Base-by-base conservation (phyloP, 345 rosid species). In the Xanthoceras sorbifolium region DNA sequence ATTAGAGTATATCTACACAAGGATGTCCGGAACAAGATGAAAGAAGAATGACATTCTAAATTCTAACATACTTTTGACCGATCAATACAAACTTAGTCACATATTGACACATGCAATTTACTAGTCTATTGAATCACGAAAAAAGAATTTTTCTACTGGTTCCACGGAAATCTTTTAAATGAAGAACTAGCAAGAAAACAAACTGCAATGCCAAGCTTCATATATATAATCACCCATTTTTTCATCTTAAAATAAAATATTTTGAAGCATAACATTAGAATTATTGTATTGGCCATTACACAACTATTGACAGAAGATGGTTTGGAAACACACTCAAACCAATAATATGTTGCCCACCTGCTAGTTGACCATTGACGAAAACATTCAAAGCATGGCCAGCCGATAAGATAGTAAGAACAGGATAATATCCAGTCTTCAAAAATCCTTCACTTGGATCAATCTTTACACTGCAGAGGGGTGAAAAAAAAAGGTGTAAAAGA, bases 381-480 rank as follows among this genome's bases (percentile, higher is more conserved):
- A 93, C 91, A 82, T 93, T 98, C 86, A 93, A 86, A 75, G 98
- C 97, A 84, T 93, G 98, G 44, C 99, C 99, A 74, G 98, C 97
- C 70, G 99, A 95, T 26, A 90, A 75, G 76, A 90, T 88, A 10
- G 86, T 87, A 70, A 92, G 98, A 77, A 83, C 75, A 0, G 93
- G 95, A 72, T 82, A 73, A 17, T 82, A 71, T 46, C 93, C 93
- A 20, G 78, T 84, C 84, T 76, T 91, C 85, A 91, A 69, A 79
- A 88, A 91, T 48, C 85, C 90, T 84, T 91, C 95, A 70, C 52
- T 78, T 46, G 82, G 75, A 52, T 85, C 84, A 71, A 89, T 77
- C 75, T 83, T 73, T 31, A 89, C 79, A 23, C 95, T 91, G 79
- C 22, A 66, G 32, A 77, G 52, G 52, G 73, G 46, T 60, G 57